Conservation (phyloP, 139 green algal species). For the Ettlia oleoabundans region DNA sequence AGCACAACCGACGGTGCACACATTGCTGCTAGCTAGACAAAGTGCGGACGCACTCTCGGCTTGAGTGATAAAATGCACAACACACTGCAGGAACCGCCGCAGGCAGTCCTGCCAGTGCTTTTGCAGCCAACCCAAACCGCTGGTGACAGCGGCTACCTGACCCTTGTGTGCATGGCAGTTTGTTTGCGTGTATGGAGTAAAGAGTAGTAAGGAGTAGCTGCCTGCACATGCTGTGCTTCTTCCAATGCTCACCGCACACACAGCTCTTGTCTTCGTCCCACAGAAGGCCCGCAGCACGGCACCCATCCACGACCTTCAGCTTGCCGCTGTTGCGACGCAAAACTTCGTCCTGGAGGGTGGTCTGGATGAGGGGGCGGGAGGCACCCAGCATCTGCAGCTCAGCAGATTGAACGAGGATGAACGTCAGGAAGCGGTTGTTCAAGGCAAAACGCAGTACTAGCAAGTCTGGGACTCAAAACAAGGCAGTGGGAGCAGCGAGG, state of each 20-base stretch:
- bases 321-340: background rate
- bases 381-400: background rate
- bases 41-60: no score
- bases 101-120: no score
- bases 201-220: background rate
- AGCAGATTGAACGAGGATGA: background rate
- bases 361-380: slow-evolving; percentile 17
- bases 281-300: background rate
- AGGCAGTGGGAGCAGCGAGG: no score
- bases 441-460: no score
- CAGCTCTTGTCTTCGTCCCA: slow-evolving; percentile 1
- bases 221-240: background rate
- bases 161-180: no score
- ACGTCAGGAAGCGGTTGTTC: no score
- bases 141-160: no score
- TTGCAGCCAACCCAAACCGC: background rate
- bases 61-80: background rate
- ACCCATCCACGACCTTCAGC: background rate
- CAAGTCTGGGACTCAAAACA: no score
- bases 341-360: slow-evolving; percentile 26
- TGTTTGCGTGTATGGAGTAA: no score
- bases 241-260: background rate
- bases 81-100: background rate
- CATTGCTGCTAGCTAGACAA: no score
- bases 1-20: no score